A percentile compares a stretch with the other conserved stretches of the same genome.
Conservation (phyloP, 2,329 filamentous ascomycete species). For the Septoria linicola region DNA sequence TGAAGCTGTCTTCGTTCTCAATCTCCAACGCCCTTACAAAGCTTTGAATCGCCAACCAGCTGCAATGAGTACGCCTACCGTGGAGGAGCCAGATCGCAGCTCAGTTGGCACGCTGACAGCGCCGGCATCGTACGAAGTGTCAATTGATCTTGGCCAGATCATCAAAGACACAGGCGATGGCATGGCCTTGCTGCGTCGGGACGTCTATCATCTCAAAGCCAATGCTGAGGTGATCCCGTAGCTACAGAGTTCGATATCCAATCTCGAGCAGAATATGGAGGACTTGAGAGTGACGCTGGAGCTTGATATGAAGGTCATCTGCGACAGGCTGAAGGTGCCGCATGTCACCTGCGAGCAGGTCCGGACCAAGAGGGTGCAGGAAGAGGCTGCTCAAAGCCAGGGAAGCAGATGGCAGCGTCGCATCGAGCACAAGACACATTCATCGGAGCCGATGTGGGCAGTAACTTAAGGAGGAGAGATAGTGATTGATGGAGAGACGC, state of each 20-base stretch:
- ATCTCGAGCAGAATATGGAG: background rate
- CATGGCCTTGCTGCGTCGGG: background rate
- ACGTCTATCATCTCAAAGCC: background rate
- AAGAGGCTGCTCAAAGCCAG: background rate
- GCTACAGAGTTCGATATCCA: background rate
- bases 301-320: background rate
- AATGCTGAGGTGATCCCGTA: background rate
- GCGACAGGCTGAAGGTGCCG: background rate
- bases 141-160: background rate
- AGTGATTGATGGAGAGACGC: background rate
- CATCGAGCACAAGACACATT: background rate
- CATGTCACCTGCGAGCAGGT: background rate
- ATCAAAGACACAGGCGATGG: conserved; percentile 1
- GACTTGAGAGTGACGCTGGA: background rate
- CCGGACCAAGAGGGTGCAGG: background rate
- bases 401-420: background rate
- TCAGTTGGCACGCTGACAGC: background rate
- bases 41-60: too few species aligned
- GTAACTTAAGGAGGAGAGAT: background rate
- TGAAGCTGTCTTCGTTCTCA: too few species aligned
- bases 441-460: background rate
- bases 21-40: too few species aligned
- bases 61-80: too few species aligned
- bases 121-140: background rate
- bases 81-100: background rate